A percentile compares a stretch with the other conserved stretches of the same genome.
Conservation (phyloP, 148 eudicot genomes). For the Rhododendron kiyosumense region DNA sequence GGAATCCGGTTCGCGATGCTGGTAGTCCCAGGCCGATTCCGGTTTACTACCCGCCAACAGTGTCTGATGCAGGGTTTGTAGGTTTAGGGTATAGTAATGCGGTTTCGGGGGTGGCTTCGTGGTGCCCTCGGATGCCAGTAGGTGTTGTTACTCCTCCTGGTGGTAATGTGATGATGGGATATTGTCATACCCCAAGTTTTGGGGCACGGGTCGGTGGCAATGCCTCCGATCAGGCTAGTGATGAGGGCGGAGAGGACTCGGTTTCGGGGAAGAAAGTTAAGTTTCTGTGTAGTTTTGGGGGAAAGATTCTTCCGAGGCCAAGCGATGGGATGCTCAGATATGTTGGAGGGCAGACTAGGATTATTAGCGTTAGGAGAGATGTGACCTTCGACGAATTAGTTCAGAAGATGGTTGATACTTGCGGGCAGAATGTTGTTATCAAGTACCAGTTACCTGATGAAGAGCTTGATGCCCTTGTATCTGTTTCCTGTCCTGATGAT, state of each 20-base stretch:
- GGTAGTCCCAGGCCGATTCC: slow-evolving; percentile 38
- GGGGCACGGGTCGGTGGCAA: slow-evolving; percentile 24
- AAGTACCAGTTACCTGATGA: slow-evolving; percentile 94
- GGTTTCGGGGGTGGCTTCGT: slow-evolving; percentile 28
- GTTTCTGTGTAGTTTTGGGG: slow-evolving; percentile 89
- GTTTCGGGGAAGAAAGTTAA: slow-evolving; percentile 69
- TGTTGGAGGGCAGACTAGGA: slow-evolving; percentile 92
- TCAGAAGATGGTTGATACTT: slow-evolving; percentile 63
- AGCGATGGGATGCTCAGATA: slow-evolving; percentile 83
- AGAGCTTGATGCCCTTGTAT: slow-evolving; percentile 92
- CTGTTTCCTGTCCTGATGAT: slow-evolving; percentile 81
- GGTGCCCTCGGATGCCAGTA: slow-evolving; percentile 46
- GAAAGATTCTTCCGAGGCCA: slow-evolving; percentile 84
- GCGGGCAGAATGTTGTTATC: slow-evolving; percentile 51
- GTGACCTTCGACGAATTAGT: slow-evolving; percentile 56
- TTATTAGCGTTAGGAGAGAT: slow-evolving; percentile 64
- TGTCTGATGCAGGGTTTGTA: slow-evolving; percentile 35
- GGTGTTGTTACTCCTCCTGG: slow-evolving; percentile 24
- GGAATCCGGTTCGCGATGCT: slow-evolving; percentile 33
- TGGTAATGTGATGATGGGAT: slow-evolving; percentile 20
- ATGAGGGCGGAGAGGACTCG: slow-evolving; percentile 62
- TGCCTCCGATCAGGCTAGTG: slow-evolving; percentile 51
- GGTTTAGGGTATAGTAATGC: slow-evolving; percentile 50
- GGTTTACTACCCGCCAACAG: slow-evolving; percentile 38
- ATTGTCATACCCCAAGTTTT: slow-evolving; percentile 22